These are phyloP conservation scores for Abelmoschus esculentus DNA, from an alignment of 345 rosid genomes.

Conservation along the genomic window DNA sequence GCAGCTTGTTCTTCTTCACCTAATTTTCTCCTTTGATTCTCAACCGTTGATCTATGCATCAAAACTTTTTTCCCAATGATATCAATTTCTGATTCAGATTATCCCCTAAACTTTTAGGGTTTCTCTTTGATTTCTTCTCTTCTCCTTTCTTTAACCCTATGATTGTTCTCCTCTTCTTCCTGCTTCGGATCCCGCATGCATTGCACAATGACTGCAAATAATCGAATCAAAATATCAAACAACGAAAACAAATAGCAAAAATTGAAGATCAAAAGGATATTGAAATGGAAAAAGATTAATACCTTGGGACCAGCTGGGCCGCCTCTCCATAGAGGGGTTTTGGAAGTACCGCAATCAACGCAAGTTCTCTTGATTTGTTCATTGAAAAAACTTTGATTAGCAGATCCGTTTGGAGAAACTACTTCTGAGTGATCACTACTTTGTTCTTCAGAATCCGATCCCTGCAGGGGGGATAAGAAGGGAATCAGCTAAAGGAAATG, in stretches of 20 bases:
- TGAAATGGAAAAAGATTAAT: not conserved
- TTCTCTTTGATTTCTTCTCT: slow-evolving; percentile 26
- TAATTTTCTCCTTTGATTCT: slow-evolving; percentile 48
- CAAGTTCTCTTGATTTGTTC: slow-evolving; percentile 54
- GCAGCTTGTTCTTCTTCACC: slow-evolving; percentile 97
- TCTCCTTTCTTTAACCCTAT: slow-evolving; percentile 22
- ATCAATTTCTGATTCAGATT: slow-evolving; percentile 54
- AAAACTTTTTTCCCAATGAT: slow-evolving; percentile 53
- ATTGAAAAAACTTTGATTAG: slow-evolving; percentile 19
- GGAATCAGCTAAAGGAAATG: not conserved
- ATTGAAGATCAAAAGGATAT: not conserved
- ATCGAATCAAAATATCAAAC: not conserved
- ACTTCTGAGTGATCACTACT: slow-evolving; percentile 16
- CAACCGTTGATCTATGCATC: slow-evolving; percentile 49
- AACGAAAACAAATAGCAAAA: not conserved
- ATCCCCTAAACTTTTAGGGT: slow-evolving; percentile 29
- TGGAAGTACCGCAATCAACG: slow-evolving; percentile 80
- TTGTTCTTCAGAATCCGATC: slow-evolving; percentile 27
- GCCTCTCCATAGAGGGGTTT: slow-evolving; percentile 96
- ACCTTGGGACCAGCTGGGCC: slow-evolving; percentile 99
- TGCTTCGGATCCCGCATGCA: slow-evolving; percentile 96
- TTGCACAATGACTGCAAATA: slow-evolving; percentile 68
- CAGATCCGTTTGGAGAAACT: slow-evolving; percentile 24
- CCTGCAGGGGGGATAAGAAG: slow-evolving; percentile 12
- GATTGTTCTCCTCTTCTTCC: slow-evolving; percentile 67